Evolutionary conservation across 1,139 yeast genomes (phyloP), one percentile per base, ranked within the genome.

Genomic region (Pneumocystis murina): DNA sequence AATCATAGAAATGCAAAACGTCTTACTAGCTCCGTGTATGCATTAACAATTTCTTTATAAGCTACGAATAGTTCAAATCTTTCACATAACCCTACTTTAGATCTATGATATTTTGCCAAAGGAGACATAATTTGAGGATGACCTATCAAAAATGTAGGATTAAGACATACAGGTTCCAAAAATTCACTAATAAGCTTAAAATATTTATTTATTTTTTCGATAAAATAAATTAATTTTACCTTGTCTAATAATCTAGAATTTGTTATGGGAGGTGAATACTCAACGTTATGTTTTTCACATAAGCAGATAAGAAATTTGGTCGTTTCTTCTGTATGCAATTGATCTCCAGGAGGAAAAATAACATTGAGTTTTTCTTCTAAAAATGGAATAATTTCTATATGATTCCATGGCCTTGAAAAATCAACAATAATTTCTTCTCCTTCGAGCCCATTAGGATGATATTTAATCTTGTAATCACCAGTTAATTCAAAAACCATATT

Each of bases 41-140:
- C 98, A 73, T 92, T 92, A 82, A 94, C 86, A 71, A 92, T 90
- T 80, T 92, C 98, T 82, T 92, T 92, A 70, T 97, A 92, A 66
- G 96, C 98, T 69, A 92, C 97, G 73, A 92, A 92, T 67, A 92
- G 97, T 80, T 92, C 98, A 77, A 92, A 92, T 77, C 98, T 85
- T 79, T 92, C 98, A 82, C 97, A 90, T 73, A 92, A 80, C 72
- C 98, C 98, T 65, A 96, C 95, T 69, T 82, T 81, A 64, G 85
- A 81, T 78, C 98, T 86, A 76, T 92, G 90, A 79, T 87, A 88
- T 81, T 92, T 92, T 74, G 98, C 98, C 77, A 92, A 82, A 69
- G 98, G 98, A 67, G 97, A 92, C 98, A 92, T 92, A 95, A 92
- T 89, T 80, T 92, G 97, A 67, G 98, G 98, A 77, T 92, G 98